Evolutionary conservation across 257 asterid species (phyloP).

Genomic region (Solanum habrochaites): DNA sequence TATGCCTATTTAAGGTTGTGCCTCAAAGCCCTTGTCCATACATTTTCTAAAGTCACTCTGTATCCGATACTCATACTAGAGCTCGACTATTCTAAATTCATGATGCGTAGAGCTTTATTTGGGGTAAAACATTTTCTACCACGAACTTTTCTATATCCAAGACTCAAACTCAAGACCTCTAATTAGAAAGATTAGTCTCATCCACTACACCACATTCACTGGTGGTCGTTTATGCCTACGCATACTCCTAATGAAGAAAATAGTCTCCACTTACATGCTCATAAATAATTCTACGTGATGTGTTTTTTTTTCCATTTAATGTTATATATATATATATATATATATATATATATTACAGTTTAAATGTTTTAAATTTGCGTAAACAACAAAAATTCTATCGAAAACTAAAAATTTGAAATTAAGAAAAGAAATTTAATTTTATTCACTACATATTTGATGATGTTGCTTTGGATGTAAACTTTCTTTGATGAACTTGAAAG

Average conservation of each 20-base stretch:
- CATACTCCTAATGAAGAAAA: background rate
- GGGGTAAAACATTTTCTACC: no score
- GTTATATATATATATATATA: no score
- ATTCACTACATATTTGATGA: fast-evolving
- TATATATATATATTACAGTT: background rate
- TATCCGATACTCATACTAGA: no score
- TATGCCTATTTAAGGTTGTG: no score
- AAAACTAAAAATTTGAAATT: background rate
- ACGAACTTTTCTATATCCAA: background rate
- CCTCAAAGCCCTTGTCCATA: background rate
- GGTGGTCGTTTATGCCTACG: background rate
- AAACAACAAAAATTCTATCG: fast-evolving
- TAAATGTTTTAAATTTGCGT: fast-evolving
- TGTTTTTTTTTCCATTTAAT: no score
- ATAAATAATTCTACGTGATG: background rate
- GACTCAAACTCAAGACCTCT: no score
- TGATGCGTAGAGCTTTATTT: background rate
- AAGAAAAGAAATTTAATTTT: background rate
- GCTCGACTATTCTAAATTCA: background rate
- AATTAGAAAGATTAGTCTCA: no score
- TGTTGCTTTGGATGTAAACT: background rate
- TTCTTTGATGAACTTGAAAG: background rate
- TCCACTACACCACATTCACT: no score
- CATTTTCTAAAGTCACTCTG: background rate
- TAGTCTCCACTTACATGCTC: background rate